Base-by-base conservation (phyloP, 331 rosid species). In the Spiraea crenata region DNA sequence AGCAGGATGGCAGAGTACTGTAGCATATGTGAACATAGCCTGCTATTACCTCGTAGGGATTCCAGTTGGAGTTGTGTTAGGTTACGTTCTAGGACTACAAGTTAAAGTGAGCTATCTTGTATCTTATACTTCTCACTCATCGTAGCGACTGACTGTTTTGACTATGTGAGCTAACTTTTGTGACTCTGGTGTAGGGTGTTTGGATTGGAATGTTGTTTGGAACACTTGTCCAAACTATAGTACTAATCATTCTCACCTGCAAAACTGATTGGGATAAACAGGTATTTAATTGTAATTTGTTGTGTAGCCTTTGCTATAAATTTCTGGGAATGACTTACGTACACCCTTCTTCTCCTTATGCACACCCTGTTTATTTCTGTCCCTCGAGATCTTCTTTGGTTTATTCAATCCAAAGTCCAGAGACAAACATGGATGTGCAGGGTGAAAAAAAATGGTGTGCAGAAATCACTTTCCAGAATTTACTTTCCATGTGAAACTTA, bases 151-250 rank as follows among this genome's bases (percentile, higher is more conserved):
- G 11, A 11, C 34, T 10, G 0, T 5, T 25, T 65, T 31, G 42
- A 1, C 38, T 44, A 3, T 3, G 20, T 0, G 35, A 4, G 44
- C 5, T 7, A 57, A 13, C 62, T 34, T 1, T 3, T 13, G 35
- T 8, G 14, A 17, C 65, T 14, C 15, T 37, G 60, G 20, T 74
- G 73, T 63, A 87, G 89, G 91, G 91, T 25, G 70, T 87, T 57
- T 87, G 91, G 91, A 70, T 82, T 49, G 91, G 89, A 62, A 84
- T 87, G 91, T 17, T 84, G 71, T 75, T 87, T 59, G 91, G 91
- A 55, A 80, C 83, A 44, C 54, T 87, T 31, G 74, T 87, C 38
- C 91, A 87, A 73, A 82, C 89, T 1, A 1, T 87, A 16, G 77
- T 81, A 15, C 86, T 87, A 3, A 11, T 66, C 9, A 62, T 17